Evolutionary conservation across 1,139 yeast genomes (phyloP), one percentile per base, ranked within the genome.

Genomic region (Geotrichum aggregatum): DNA sequence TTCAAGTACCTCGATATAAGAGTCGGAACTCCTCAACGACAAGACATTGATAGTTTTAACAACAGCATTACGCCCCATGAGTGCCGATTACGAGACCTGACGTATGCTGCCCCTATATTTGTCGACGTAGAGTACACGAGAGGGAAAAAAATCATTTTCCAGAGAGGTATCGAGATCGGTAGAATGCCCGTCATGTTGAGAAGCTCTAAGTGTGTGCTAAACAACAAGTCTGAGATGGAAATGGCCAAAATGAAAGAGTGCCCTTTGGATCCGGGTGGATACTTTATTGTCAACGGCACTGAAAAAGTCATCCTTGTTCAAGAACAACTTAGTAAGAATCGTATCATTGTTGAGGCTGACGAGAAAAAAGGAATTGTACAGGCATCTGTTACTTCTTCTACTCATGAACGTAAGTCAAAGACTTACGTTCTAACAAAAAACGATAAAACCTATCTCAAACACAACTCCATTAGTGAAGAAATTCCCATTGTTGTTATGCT

Each of bases 201-300:
- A 63, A 86, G 96, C 33, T 87, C 88, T 66, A 87, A 88, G 67
- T 92, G 99, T 76, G 82, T 87, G 45, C 74, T 92, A 57, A 82
- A 82, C 60, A 95, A 89, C 21, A 82, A 86, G 52, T 75, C 81
- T 51, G 96, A 91, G 61, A 69, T 74, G 44, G 84, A 80, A 62
- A 92, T 94, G 98, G 97, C 98, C 0, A 73, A 73, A 41, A 76
- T 87, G 62, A 86, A 87, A 63, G 99, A 92, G 69, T 94, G 99
- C 70, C 99, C 99, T 0, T 74, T 92, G 50, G 98, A 92, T 70
- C 98, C 98, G 3, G 99, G 99, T 70, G 99, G 99, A 61, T 92
- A 92, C 66, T 92, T 92, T 42, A 85, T 92, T 63, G 98, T 92
- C 45, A 92, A 92, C 66, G 99, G 99, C 67, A 92, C 98, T 0